A percentile compares a stretch with the other conserved stretches of the same genome.
phyloP scores from a whole-genome alignment of 768 basidiomycete species.

The Crucibulum laeve region DNA sequence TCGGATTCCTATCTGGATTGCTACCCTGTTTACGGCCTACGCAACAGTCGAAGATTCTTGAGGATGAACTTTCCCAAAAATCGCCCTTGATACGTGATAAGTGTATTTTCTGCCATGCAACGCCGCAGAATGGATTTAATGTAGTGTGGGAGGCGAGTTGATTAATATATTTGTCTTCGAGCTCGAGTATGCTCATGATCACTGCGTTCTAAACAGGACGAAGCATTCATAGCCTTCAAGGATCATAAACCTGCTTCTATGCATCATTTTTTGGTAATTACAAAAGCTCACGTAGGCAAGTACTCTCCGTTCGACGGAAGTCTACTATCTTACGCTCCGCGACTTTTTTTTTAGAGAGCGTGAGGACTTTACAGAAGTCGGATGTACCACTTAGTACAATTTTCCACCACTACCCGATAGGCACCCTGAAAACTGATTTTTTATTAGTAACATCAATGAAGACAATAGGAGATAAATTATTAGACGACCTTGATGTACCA shows the following conservation, averaged over 20 bases:
- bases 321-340: neutral
- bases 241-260: slow-evolving; percentile 45
- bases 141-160: slow-evolving; percentile 47
- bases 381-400: slow-evolving; percentile 47
- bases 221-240: slow-evolving; percentile 44
- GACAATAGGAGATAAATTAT: slow-evolving; percentile 43
- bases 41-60: neutral
- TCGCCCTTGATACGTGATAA: neutral
- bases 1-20: neutral
- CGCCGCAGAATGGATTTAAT: slow-evolving; percentile 36
- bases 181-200: neutral
- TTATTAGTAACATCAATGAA: slow-evolving; percentile 24
- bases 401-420: neutral
- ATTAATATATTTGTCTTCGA: too few species aligned
- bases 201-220: slow-evolving; percentile 28
- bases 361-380: slow-evolving; percentile 36
- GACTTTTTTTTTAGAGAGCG: slow-evolving; percentile 39
- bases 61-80: too few species aligned
- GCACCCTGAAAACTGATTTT: neutral
- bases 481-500: slow-evolving; percentile 44
- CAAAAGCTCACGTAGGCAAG: slow-evolving; percentile 48
- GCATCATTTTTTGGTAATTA: slow-evolving; percentile 48
- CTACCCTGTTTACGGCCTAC: neutral
- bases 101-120: slow-evolving; percentile 42
- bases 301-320: slow-evolving; percentile 1